Percentiles rank a stretch among this genome's conserved stretches.
phyloP scores from a whole-genome alignment of 2,329 filamentous ascomycete genomes.

The Coccinonectria pachysandricola region DNA sequence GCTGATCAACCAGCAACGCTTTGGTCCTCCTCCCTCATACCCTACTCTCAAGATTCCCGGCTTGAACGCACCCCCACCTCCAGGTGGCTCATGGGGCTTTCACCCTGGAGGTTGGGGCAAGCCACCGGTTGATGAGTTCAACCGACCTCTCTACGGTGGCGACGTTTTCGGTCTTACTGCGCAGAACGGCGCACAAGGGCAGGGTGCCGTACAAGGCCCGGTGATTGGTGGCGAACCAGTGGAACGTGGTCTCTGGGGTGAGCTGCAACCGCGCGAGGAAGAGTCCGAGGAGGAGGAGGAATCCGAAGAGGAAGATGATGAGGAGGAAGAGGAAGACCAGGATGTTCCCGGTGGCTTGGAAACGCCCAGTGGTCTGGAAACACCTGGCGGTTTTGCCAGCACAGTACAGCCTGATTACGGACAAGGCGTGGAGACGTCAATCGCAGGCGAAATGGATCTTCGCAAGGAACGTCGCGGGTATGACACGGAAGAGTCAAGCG shows the following conservation, averaged over 20 bases:
- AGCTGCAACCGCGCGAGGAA: constrained; percentile 68
- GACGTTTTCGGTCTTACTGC: constrained; percentile 78
- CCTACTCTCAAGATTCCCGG: constrained; percentile 91
- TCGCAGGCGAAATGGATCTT: constrained; percentile 81
- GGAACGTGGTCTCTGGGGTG: constrained; percentile 85
- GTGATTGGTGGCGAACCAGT: constrained; percentile 58
- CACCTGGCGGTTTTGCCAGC: constrained; percentile 70
- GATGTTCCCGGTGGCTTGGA: constrained; percentile 56
- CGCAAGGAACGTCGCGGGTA: constrained; percentile 73
- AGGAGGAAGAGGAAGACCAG: constrained; percentile 50
- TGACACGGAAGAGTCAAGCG: constrained; percentile 72
- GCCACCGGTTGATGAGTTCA: constrained; percentile 87
- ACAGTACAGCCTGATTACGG: constrained; percentile 72
- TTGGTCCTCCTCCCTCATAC: constrained; percentile 88
- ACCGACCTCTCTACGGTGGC: constrained; percentile 82
- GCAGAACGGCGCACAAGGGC: constrained; percentile 27
- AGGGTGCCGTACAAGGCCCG: constrained; percentile 25
- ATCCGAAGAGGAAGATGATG: constrained; percentile 60
- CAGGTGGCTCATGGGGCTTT: constrained; percentile 88
- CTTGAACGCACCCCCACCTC: constrained; percentile 83
- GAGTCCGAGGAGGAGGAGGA: constrained; percentile 67
- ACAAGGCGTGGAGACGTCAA: constrained; percentile 58
- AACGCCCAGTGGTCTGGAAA: constrained; percentile 69
- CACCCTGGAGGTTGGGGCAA: constrained; percentile 94
- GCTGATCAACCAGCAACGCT: constrained; percentile 93